phyloP scores from a whole-genome alignment of 2,329 filamentous ascomycete species.

The Colletotrichum cordylinicola region DNA sequence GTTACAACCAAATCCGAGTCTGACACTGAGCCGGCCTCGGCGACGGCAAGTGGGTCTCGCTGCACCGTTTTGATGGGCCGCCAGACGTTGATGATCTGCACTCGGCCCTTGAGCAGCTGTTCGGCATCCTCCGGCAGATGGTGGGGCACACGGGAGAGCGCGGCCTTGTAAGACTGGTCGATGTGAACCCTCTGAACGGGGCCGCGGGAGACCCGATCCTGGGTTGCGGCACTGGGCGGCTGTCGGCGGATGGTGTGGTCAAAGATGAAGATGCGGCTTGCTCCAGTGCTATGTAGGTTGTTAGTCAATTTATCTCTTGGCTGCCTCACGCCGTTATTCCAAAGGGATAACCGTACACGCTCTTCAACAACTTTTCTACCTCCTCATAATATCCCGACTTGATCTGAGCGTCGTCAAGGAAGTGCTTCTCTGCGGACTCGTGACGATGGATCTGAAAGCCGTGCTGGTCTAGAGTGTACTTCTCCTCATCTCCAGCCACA shows the following conservation, averaged over 20 bases:
- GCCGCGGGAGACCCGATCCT: slow-evolving; percentile 42
- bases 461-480: slow-evolving; percentile 42
- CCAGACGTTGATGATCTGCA: slow-evolving; percentile 62
- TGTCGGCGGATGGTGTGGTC: slow-evolving; percentile 62
- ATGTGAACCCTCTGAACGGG: slow-evolving; percentile 60
- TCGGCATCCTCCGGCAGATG: slow-evolving; percentile 52
- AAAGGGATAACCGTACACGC: slow-evolving; percentile 45
- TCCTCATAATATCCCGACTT: slow-evolving; percentile 74
- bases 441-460: slow-evolving; percentile 41
- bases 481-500: slow-evolving; percentile 38
- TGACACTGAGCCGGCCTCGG: slow-evolving; percentile 52
- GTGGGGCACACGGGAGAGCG: slow-evolving; percentile 43
- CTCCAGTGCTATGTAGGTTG: slow-evolving; percentile 56
- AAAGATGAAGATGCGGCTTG: slow-evolving; percentile 62
- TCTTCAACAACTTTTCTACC: slow-evolving; percentile 70
- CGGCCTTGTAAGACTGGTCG: slow-evolving; percentile 54
- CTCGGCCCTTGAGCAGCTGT: slow-evolving; percentile 47
- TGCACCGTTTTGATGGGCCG: slow-evolving; percentile 55
- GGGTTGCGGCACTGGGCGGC: slow-evolving; percentile 54
- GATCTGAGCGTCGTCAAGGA: slow-evolving; percentile 64
- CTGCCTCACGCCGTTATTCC: not conserved
- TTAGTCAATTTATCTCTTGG: not conserved
- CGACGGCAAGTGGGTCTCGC: slow-evolving; percentile 60
- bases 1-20: slow-evolving; percentile 56
- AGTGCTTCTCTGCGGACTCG: slow-evolving; percentile 38